Evolutionary conservation across 1,284 basidiomycete species (phyloP), one percentile per base, ranked within the genome.

Genomic region (Phlebopus sp.): DNA sequence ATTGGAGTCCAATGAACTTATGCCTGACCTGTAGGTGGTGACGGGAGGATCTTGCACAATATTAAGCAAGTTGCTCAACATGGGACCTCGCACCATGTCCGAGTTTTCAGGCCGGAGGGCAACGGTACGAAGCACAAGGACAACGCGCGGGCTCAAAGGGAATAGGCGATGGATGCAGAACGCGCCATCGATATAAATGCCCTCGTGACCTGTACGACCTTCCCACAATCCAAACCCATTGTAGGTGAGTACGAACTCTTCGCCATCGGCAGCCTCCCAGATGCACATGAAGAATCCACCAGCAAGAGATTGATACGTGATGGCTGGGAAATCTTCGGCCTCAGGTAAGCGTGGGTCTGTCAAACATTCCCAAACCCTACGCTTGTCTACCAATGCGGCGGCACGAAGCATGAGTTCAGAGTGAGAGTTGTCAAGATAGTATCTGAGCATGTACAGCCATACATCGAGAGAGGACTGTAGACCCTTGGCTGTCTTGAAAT

Each of bases 361-460:
- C 15, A 58, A 55, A 10, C 19, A 30, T 1, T 31, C 23, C 11
- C 4, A 5, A n/a, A 49, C 23, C 9, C 58, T 44, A 7, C 42
- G 48, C 2, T 44, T 51, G 21, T 42, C 42, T 5, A 37, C 10
- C 13, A 50, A 17, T 23, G 25, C 42, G 14, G 47, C 50, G 6
- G 48, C 50, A 30, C 46, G 32, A 15, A 14, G 50, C 32, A 68
- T 51, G n/a, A 69, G 59, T 8, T 54, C 45, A 34, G 58, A 53
- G 37, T 68, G 68, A 0, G 64, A 57, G 2, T 59, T 63, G 23
- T 65, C 59, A 4, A 69, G 59, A 37, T 64, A 63, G 42, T 68
- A 69, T 15, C 52, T 52, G 17, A 70, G 53, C 9, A 54, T 55
- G 25, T 64, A 54, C 10, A 65, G 47, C 66, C 66, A 70, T 9